Evolutionary conservation across 495 filamentous ascomycete genomes (phyloP).

Genomic region (Aspergillus steynii): DNA sequence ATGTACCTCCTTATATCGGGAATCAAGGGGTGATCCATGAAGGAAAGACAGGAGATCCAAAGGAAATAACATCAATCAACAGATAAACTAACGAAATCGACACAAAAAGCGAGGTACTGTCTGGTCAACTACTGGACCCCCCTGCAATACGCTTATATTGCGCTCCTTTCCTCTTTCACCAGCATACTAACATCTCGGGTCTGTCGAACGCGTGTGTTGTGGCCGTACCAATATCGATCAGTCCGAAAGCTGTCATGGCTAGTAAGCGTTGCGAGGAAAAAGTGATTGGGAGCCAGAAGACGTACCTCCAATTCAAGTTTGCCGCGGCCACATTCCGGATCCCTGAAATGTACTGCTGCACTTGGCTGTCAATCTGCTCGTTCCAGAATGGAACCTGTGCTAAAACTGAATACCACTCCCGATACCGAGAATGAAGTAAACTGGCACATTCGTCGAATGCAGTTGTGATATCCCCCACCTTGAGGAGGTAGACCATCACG

Average conservation of each 20-base stretch:
- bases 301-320: background rate
- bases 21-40: background rate
- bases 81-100: background rate
- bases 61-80: background rate
- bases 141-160: background rate
- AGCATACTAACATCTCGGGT: background rate
- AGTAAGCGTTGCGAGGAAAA: background rate
- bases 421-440: conserved; percentile 1
- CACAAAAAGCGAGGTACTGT: background rate
- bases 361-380: background rate
- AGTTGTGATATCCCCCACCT: background rate
- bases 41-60: too few species aligned
- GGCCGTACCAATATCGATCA: background rate
- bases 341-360: conserved; percentile 1
- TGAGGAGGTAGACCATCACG: background rate
- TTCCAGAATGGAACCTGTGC: background rate
- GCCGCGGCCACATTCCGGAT: background rate
- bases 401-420: background rate
- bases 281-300: background rate
- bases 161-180: background rate
- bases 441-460: background rate
- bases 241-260: background rate
- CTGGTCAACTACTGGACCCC: background rate
- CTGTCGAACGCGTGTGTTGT: background rate
- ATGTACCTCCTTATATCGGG: background rate